These are phyloP conservation scores for Cryptococcus sp. DNA, from an alignment of 1,284 basidiomycete genomes.

Conservation along the genomic window DNA sequence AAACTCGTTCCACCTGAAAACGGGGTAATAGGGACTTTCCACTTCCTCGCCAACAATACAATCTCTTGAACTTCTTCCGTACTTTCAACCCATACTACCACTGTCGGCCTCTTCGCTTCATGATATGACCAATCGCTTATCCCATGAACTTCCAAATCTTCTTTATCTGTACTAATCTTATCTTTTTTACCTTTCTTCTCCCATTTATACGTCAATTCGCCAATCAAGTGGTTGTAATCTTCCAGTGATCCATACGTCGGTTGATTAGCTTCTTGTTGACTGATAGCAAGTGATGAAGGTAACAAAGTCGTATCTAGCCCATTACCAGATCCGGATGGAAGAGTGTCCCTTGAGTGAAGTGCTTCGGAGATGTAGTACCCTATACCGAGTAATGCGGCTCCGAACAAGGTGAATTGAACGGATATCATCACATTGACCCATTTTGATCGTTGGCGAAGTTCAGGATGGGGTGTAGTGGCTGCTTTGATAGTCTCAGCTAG, in stretches of 20 bases:
- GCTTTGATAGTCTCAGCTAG: too few relatives aligned
- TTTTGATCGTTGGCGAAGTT: neutral
- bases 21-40: slow-evolving; percentile 45
- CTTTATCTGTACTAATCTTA: slow-evolving; percentile 39
- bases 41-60: slow-evolving; percentile 38
- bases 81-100: slow-evolving; percentile 45
- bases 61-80: slow-evolving; percentile 43
- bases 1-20: slow-evolving; percentile 45
- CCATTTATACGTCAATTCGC: slow-evolving; percentile 23
- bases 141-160: slow-evolving; percentile 42
- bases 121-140: slow-evolving; percentile 48
- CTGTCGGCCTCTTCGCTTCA: slow-evolving; percentile 41
- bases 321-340: too few relatives aligned
- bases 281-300: neutral
- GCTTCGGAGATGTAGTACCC: neutral
- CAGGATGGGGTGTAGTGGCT: too few relatives aligned
- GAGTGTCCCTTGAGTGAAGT: neutral
- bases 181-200: slow-evolving; percentile 29
- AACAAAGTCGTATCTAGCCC: neutral
- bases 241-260: slow-evolving; percentile 29
- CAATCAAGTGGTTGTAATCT: slow-evolving; percentile 39
- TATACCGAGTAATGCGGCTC: neutral
- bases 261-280: slow-evolving; percentile 24
- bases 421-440: neutral
- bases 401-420: neutral